Evolutionary conservation across 2,329 filamentous ascomycete genomes (phyloP), one percentile per base, ranked within the genome.

Genomic region (Myrmaecium sp.): DNA sequence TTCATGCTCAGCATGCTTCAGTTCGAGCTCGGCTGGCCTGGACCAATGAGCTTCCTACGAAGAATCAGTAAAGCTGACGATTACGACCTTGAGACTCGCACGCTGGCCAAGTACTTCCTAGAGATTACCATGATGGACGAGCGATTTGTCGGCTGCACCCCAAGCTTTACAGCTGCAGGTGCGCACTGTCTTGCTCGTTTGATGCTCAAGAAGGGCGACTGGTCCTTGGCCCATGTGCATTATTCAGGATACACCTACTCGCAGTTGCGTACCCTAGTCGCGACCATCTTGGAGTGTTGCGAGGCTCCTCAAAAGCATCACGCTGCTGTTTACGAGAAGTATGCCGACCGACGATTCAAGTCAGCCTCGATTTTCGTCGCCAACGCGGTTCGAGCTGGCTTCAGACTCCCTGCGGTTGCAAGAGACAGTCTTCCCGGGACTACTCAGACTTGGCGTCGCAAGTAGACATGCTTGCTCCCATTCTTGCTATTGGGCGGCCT

Each of bases 41-140:
- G 89, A 22, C 89, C 89, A 2, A 94, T 98, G 86, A 94, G 83
- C 59, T 98, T 98, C 56, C 64, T 98, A 34, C 72, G 89, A 33
- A 74, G 86, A 30, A 89, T 95, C 54, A 95, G 86, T 72, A 95
- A 95, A 60, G 89, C 89, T 9, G 89, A 98, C 47, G 83, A 94
- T 46, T 98, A 95, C 46, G 84, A 98, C 46, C 62, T 93, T 24
- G 86, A 98, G 56, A 94, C 86, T 7, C 71, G 89, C 19, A 95
- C 89, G 4, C 60, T 98, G 29, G 83, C 89, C 41, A 98, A 98
- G 57, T 98, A 98, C 57, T 94, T 98, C 54, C 64, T 98, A 14
- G 89, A 98, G 51, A 69, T 95, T 29, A 91, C 83, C 19, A 74
- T 95, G 49, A 94, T 95, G 83, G 89, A 98, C 47, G 84, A 95